Evolutionary conservation across 2,329 filamentous ascomycete species (phyloP).

Genomic region (Verticillium longisporum): DNA sequence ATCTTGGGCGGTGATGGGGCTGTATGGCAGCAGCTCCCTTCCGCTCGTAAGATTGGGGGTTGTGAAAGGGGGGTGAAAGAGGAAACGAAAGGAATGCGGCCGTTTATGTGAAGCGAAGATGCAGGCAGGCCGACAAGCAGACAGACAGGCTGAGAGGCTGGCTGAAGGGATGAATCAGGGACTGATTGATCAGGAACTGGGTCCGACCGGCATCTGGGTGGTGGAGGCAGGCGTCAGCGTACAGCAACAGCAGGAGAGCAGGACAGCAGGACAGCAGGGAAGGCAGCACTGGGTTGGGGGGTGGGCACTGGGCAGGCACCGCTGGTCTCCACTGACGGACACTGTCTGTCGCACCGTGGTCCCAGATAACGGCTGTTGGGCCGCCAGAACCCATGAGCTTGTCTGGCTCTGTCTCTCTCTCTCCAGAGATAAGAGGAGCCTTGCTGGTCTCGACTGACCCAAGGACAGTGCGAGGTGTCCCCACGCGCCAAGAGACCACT

Average conservation of each 20-base stretch:
- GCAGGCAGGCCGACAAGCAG: neutral
- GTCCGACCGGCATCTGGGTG: conserved; percentile 1
- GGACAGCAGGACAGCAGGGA: neutral
- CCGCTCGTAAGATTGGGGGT: conserved; percentile 31
- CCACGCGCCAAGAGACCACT: neutral
- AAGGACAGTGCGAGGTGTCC: neutral
- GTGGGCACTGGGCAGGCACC: neutral
- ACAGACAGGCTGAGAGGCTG: neutral
- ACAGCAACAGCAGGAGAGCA: neutral
- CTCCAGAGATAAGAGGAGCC: too few species aligned
- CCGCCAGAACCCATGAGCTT: neutral
- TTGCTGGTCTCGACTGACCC: too few species aligned
- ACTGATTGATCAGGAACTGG: neutral
- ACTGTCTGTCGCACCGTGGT: neutral
- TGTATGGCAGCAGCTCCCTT: conserved; percentile 69
- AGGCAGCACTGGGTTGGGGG: neutral
- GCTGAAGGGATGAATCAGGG: conserved; percentile 1
- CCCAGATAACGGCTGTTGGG: neutral
- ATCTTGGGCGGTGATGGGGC: conserved; percentile 77
- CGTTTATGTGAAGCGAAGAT: conserved; percentile 11
- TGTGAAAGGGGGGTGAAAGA: conserved; percentile 12
- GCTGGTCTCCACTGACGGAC: neutral
- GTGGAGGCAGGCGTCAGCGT: neutral
- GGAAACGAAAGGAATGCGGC: conserved; percentile 23
- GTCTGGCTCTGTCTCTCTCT: too few species aligned